These are phyloP conservation scores for Decorospora gaudefroyi DNA, from an alignment of 2,329 filamentous ascomycete genomes.

Conservation along the genomic window DNA sequence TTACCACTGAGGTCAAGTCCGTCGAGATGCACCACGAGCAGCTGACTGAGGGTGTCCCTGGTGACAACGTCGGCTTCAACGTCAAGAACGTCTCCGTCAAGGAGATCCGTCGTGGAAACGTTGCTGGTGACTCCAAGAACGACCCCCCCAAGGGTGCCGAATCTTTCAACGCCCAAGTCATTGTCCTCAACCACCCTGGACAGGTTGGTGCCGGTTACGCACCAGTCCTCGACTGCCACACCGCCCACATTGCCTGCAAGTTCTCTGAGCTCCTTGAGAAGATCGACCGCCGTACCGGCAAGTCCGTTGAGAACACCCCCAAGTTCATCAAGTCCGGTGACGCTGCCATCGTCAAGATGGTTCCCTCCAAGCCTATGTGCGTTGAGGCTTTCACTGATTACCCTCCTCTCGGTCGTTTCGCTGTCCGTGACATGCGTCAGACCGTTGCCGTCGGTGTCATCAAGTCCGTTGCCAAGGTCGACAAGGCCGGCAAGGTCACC, in stretches of 20 bases:
- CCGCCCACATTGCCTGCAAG: constrained; percentile 99
- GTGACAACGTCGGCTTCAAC: constrained; percentile 99
- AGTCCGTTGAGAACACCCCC: constrained; percentile 86
- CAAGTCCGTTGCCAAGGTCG: constrained; percentile 64
- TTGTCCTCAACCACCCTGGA: constrained; percentile 99
- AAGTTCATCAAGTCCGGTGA: constrained; percentile 99
- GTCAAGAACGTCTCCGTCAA: constrained; percentile 99
- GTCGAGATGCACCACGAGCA: constrained; percentile 99
- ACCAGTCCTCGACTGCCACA: constrained; percentile 99
- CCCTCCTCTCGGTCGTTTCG: constrained; percentile 99
- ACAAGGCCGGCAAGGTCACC: constrained; percentile 59
- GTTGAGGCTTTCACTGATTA: constrained; percentile 99
- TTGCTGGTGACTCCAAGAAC: constrained; percentile 99
- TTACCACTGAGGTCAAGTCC: constrained; percentile 99
- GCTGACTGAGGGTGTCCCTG: constrained; percentile 89
- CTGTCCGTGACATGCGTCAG: constrained; percentile 91
- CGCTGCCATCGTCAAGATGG: constrained; percentile 99
- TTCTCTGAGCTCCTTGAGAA: constrained; percentile 99
- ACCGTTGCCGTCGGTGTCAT: constrained; percentile 94
- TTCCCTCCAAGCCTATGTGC: constrained; percentile 99
- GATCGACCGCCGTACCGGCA: constrained; percentile 99
- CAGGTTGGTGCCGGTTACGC: constrained; percentile 99
- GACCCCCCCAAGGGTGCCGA: constrained; percentile 88
- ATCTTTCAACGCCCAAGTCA: constrained; percentile 99
- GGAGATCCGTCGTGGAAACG: constrained; percentile 99